Conservation (phyloP, 2,329 filamentous ascomycete genomes). For the Ustilaginoidea virens region DNA sequence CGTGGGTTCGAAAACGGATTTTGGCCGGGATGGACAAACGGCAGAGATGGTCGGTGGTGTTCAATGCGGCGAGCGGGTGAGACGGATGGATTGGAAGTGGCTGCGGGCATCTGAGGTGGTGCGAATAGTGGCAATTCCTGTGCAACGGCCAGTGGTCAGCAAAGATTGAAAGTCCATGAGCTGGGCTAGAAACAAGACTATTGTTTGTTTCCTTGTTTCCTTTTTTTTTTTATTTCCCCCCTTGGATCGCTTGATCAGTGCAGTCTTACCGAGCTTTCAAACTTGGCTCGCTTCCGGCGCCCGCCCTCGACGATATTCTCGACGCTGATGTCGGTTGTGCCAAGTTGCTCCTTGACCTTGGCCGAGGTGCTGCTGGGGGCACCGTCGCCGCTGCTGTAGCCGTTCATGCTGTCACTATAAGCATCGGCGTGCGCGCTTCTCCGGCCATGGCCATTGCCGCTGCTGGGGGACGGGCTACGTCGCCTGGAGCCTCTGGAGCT, state of each 20-base stretch:
- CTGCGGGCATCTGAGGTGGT: conserved; percentile 82
- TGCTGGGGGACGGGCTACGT: conserved; percentile 63
- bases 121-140: conserved; percentile 94
- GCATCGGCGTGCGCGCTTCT: conserved; percentile 55
- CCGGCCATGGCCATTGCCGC: conserved; percentile 47
- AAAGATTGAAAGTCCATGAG: no score
- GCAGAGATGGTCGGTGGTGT: conserved; percentile 55
- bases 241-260: no score
- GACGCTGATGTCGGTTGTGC: conserved; percentile 91
- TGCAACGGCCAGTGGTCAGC: conserved; percentile 1
- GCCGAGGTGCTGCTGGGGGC: conserved; percentile 58
- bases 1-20: conserved; percentile 67
- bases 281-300: conserved; percentile 84
- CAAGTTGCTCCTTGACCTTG: conserved; percentile 71
- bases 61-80: conserved; percentile 76
- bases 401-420: conserved; percentile 49
- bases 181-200: no score
- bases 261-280: conserved; percentile 82
- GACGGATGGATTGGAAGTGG: conserved; percentile 93
- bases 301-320: conserved; percentile 98
- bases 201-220: no score
- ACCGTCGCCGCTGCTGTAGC: conserved; percentile 79
- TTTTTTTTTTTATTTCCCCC: no score
- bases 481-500: conserved; percentile 55
- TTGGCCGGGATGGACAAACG: conserved; percentile 61